phyloP scores from a whole-genome alignment of 441 rosid genomes.

The Euphorbia schlechtendalii region DNA sequence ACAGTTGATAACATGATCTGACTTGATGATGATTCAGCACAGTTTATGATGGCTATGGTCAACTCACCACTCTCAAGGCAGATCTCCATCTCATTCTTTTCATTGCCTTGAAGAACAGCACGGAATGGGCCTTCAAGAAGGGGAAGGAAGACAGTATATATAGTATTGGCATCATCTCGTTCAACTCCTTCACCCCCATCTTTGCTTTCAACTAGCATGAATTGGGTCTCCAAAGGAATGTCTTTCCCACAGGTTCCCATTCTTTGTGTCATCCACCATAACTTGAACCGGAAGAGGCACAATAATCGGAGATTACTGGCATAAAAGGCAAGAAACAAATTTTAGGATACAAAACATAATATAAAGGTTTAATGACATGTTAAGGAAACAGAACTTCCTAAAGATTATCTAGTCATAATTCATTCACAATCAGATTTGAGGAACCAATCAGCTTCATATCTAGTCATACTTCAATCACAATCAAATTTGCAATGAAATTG shows the following conservation, averaged over 20 bases:
- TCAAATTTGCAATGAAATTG: background rate
- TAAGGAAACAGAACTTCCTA: background rate
- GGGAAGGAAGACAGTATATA: slow-evolving; percentile 86
- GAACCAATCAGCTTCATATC: no score
- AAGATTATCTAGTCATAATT: background rate
- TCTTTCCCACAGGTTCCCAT: slow-evolving; percentile 89
- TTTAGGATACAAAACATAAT: background rate
- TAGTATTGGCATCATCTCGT: slow-evolving; percentile 44
- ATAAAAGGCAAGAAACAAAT: slow-evolving; percentile 9
- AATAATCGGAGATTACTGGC: slow-evolving; percentile 68
- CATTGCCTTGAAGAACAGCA: slow-evolving; percentile 88
- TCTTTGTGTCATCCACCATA: slow-evolving; percentile 99
- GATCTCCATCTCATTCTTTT: slow-evolving; percentile 73
- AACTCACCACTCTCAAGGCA: slow-evolving; percentile 94
- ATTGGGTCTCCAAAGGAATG: slow-evolving; percentile 91
- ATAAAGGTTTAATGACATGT: background rate
- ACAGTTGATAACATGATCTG: slow-evolving; percentile 4
- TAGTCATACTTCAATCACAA: no score
- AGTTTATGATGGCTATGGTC: slow-evolving; percentile 28
- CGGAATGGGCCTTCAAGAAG: slow-evolving; percentile 96
- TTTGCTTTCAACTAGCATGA: slow-evolving; percentile 80
- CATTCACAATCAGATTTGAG: background rate
- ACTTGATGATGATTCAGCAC: slow-evolving; percentile 8
- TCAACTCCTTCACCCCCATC: slow-evolving; percentile 46
- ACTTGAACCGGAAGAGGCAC: slow-evolving; percentile 87